Evolutionary conservation across 306 rosid genomes (phyloP).

Genomic region (Fragaria ananassa): DNA sequence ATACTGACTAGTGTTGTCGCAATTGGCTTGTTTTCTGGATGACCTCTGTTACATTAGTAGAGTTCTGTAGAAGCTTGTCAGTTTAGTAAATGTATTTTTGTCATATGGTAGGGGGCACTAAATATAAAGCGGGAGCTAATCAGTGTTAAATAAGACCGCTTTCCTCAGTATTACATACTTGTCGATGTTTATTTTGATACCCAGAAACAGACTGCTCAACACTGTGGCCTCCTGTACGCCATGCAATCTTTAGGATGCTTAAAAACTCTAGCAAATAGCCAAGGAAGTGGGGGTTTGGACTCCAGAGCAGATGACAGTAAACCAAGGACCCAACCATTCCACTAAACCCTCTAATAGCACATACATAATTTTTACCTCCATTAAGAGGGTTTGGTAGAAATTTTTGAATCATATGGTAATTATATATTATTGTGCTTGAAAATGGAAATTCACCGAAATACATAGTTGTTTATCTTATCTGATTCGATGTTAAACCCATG

Average conservation of each 20-base stretch:
- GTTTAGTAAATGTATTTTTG: not conserved
- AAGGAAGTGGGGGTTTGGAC: not conserved
- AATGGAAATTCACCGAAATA: not conserved
- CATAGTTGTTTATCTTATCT: not conserved
- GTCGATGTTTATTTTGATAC: not conserved
- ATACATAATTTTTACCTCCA: not conserved
- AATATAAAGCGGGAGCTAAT: not conserved
- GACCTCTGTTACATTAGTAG: not conserved
- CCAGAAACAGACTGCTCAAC: not conserved
- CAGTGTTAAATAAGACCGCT: not conserved
- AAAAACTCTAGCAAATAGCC: not conserved
- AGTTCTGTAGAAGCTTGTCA: not conserved
- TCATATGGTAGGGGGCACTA: not conserved
- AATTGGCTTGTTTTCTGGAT: not conserved
- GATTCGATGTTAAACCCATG: not conserved
- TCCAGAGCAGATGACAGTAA: not conserved
- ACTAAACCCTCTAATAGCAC: not conserved
- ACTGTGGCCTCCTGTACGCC: not conserved
- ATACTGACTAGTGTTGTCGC: no score
- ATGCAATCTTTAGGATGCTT: not conserved
- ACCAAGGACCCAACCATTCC: not conserved
- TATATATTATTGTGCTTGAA: not conserved
- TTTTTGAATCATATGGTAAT: not conserved
- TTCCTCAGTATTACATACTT: not conserved
- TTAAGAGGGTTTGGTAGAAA: not conserved